Evolutionary conservation across 1,284 basidiomycete species (phyloP).

Genomic region (Sanghuangporus baumii): DNA sequence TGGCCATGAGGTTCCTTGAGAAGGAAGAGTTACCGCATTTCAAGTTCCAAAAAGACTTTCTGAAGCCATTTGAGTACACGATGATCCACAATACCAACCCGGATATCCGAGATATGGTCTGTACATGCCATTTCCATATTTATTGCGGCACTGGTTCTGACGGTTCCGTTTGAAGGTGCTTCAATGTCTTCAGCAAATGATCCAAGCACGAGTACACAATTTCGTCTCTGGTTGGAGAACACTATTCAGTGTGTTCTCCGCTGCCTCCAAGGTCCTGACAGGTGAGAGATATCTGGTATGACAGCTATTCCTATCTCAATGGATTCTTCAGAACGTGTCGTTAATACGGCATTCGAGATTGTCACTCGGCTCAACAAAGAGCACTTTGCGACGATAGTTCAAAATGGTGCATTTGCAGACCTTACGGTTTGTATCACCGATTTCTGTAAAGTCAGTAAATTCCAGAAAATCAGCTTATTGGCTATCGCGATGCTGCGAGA

Average conservation of each 20-base stretch:
- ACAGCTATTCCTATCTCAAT: not conserved
- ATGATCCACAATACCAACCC: slow-evolving; percentile 96
- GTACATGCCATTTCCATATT: not conserved
- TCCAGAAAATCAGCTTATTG: slow-evolving; percentile 95
- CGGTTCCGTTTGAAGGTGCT: slow-evolving; percentile 54
- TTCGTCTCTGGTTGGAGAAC: slow-evolving; percentile 98
- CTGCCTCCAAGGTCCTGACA: slow-evolving; percentile 90
- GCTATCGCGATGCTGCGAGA: slow-evolving; percentile 96
- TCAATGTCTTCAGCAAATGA: slow-evolving; percentile 99
- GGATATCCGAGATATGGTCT: slow-evolving; percentile 93
- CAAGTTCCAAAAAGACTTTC: slow-evolving; percentile 99
- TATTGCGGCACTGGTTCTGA: not conserved
- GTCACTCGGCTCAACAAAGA: slow-evolving; percentile 89
- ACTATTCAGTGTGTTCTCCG: slow-evolving; percentile 98
- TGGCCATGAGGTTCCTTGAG: slow-evolving; percentile 98
- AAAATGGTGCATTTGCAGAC: slow-evolving; percentile 93
- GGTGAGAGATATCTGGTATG: slow-evolving; percentile 39
- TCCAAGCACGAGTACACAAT: slow-evolving; percentile 91
- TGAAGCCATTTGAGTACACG: slow-evolving; percentile 97
- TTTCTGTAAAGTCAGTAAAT: slow-evolving; percentile 98
- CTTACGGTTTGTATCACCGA: slow-evolving; percentile 96
- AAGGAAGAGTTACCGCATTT: slow-evolving; percentile 98
- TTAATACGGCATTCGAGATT: slow-evolving; percentile 93
- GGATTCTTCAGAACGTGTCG: slow-evolving; percentile 70
- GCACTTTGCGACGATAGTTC: slow-evolving; percentile 88